Percentiles rank a stretch among this genome's conserved stretches.
These are phyloP conservation scores for Cystobasidium onofrii DNA, from an alignment of 768 basidiomycete species.

Conservation along the genomic window DNA sequence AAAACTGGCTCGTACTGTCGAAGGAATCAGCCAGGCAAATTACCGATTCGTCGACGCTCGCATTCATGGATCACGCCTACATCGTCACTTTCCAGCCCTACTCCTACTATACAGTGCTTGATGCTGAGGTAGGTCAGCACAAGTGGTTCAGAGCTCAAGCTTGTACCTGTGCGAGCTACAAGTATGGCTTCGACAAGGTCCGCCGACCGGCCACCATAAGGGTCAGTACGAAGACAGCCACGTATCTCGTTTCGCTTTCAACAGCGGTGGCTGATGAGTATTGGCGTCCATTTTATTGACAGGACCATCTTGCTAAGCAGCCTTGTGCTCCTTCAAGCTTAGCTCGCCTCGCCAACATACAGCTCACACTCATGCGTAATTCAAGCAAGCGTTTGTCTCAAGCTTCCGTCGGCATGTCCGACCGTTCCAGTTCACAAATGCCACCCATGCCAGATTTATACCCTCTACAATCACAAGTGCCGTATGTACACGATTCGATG, in stretches of 20 bases:
- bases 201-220: conserved; percentile 5
- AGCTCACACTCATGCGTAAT: neutral
- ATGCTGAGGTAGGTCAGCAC: neutral
- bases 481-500: neutral
- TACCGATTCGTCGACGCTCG: neutral
- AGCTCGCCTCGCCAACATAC: neutral
- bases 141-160: neutral
- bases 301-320: conserved; percentile 16
- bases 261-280: neutral
- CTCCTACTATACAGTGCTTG: neutral
- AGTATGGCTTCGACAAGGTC: neutral
- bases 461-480: neutral
- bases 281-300: neutral
- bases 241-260: neutral
- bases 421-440: neutral
- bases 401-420: neutral
- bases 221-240: too few species aligned
- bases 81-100: neutral
- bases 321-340: neutral
- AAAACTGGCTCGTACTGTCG: neutral
- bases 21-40: neutral
- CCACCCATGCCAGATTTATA: neutral
- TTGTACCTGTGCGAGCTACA: neutral
- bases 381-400: neutral
- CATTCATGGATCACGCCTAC: neutral